phyloP scores from a whole-genome alignment of 257 asterid genomes.

The Jaltomata sinuosa region DNA sequence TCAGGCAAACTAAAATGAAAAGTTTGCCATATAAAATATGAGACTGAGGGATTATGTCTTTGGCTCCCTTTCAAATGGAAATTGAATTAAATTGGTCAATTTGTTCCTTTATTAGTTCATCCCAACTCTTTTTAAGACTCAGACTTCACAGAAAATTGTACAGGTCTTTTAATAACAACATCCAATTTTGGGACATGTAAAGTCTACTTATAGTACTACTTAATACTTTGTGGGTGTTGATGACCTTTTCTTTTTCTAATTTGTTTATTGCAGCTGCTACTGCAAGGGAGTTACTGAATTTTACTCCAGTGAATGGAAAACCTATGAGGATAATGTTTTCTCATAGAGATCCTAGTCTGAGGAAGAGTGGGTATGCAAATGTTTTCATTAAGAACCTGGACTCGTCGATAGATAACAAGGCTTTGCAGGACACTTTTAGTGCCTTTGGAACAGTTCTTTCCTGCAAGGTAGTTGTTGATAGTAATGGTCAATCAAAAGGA shows the following conservation, averaged over 20 bases:
- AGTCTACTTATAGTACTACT: neutral
- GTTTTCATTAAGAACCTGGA: constrained; percentile 72
- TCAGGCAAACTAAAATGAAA: neutral
- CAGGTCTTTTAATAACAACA: neutral
- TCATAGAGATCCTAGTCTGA: constrained; percentile 65
- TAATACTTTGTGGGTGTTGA: neutral
- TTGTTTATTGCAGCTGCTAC: constrained; percentile 43
- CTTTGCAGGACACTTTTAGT: constrained; percentile 54
- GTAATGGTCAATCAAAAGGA: constrained; percentile 50
- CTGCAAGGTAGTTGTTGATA: constrained; percentile 66
- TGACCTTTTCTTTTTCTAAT: neutral
- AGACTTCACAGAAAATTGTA: neutral
- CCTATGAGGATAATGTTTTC: constrained; percentile 83
- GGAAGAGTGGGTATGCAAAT: constrained; percentile 68
- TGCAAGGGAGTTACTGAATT: constrained; percentile 64
- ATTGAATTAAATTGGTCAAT: neutral
- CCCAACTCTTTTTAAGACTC: neutral
- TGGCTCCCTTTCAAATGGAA: neutral
- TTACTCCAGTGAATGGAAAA: constrained; percentile 50
- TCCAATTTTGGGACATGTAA: neutral
- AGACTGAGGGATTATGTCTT: neutral
- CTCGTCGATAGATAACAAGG: constrained; percentile 54
- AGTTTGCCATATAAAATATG: neutral
- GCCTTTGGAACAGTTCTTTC: constrained; percentile 69
- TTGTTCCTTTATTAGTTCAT: neutral